phyloP scores from a whole-genome alignment of 2,329 filamentous ascomycete genomes.

The Apiospora hydei region DNA sequence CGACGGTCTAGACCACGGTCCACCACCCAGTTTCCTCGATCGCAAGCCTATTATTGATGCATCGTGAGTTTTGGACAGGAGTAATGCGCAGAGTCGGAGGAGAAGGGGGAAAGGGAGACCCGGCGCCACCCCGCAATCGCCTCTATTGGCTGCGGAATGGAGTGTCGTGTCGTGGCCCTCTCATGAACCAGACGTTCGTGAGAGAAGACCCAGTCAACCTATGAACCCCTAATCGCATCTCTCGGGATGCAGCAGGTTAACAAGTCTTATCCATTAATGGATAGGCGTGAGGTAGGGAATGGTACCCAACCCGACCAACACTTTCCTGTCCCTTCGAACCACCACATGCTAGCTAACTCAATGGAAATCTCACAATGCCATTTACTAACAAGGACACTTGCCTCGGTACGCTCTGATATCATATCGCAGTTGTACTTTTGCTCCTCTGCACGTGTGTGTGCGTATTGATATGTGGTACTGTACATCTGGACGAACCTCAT shows the following conservation, averaged over 20 bases:
- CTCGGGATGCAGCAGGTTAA: background rate
- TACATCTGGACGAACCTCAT: background rate
- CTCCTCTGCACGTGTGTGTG: background rate
- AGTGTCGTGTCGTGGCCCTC: background rate
- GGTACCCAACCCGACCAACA: background rate
- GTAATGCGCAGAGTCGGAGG: background rate
- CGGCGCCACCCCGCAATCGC: background rate
- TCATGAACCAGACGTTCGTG: background rate
- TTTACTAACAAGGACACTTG: background rate
- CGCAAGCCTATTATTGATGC: background rate
- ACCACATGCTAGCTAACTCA: background rate
- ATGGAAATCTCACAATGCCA: slow-evolving; percentile 13
- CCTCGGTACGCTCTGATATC: background rate
- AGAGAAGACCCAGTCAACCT: background rate
- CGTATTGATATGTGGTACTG: background rate
- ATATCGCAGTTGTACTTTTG: background rate
- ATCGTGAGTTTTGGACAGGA: slow-evolving; percentile 11
- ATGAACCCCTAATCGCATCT: slow-evolving; percentile 1
- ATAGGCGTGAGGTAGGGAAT: background rate
- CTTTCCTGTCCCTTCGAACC: background rate
- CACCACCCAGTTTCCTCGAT: slow-evolving; percentile 3
- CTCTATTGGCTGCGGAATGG: background rate
- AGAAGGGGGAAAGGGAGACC: background rate
- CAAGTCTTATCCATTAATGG: background rate
- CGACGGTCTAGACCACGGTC: slow-evolving; percentile 24